Base-by-base conservation (phyloP, 2,329 filamentous ascomycete genomes). In the Pseudocercospora fijiensis region DNA sequence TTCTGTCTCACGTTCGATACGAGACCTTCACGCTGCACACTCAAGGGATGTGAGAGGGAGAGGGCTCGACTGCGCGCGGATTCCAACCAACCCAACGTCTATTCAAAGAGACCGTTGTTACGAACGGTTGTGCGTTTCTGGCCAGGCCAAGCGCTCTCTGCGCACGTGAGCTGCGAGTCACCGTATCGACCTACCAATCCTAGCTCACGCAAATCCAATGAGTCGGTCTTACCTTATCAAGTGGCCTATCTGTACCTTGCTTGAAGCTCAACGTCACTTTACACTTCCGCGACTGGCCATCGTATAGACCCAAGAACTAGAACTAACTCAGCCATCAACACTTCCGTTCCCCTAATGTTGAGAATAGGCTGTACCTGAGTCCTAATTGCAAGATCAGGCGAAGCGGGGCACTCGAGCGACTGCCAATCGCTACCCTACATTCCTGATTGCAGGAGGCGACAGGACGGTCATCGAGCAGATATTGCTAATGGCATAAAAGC, bases 181-280 rank as follows among this genome's bases (percentile, higher is more conserved):
- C 30, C 56, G 61, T 57, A 63, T 59, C 61, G 56, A 28, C 52
- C 49, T 63, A 22, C 61, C 61, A 47, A 24, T 33, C 27, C 7
- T 33, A 56, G 52, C 52, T 56, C 18, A 56, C 9, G n/a, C 52
- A 10, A 37, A 56, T 11, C 49, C 49, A 24, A 27, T 52, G 13
- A 52, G 20, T 24, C 24, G 24, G 27, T n/a, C 27, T 55, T 55
- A 18, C 9, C 27, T 55, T 55, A 18, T 55, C 51, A 27, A 16
- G 26, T 55, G 52, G 52, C 52, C 52, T 56, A 37, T 56, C 52
- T 56, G 52, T 56, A 56, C 52, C 52, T 37, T 56, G 52, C 52
- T 33, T 30, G 26, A 37, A n/a, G 27, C 51, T 33, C 20, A 16
- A 55, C 51, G 51, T 55, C 28, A 56, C 28, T 28, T 26, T 33